These are phyloP conservation scores for Eucalyptus leucophloia DNA, from an alignment of 345 rosid genomes.

Conservation along the genomic window DNA sequence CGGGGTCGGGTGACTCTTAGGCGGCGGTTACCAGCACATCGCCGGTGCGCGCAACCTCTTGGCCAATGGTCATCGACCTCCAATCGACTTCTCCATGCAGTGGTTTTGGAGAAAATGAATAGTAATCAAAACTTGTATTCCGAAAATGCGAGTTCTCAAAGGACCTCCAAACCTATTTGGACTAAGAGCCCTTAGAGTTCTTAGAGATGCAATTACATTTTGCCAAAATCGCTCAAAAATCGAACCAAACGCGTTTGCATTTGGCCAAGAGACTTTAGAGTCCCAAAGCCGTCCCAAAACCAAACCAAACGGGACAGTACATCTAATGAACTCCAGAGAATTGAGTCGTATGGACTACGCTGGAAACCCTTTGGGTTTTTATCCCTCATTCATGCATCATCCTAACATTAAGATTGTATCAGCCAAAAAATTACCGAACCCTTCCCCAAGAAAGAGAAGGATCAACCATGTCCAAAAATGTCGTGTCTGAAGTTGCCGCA, in stretches of 20 bases:
- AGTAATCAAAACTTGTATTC: too few relatives aligned
- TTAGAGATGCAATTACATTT: too few relatives aligned
- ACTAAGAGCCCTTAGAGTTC: too few relatives aligned
- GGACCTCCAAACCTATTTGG: too few relatives aligned
- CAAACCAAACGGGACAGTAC: too few relatives aligned
- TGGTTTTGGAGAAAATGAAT: rapidly evolving
- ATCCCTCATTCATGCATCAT: background rate
- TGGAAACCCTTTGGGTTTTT: background rate
- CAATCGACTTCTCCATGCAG: rapidly evolving
- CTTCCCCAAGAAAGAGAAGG: background rate
- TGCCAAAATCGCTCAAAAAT: too few relatives aligned
- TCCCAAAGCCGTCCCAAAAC: too few relatives aligned
- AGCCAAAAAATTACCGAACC: background rate
- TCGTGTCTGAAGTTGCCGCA: background rate
- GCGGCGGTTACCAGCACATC: rapidly evolving
- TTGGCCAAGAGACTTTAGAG: too few relatives aligned
- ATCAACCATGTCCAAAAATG: background rate
- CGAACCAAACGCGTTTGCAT: rapidly evolving
- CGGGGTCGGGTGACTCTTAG: rapidly evolving
- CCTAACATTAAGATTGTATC: background rate
- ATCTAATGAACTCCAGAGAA: background rate
- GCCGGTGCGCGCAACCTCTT: rapidly evolving
- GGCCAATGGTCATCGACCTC: too few relatives aligned
- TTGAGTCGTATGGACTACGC: background rate
- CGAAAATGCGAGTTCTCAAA: too few relatives aligned